phyloP scores from a whole-genome alignment of 129 eudicot species.

The Helianthus tuberosus region DNA sequence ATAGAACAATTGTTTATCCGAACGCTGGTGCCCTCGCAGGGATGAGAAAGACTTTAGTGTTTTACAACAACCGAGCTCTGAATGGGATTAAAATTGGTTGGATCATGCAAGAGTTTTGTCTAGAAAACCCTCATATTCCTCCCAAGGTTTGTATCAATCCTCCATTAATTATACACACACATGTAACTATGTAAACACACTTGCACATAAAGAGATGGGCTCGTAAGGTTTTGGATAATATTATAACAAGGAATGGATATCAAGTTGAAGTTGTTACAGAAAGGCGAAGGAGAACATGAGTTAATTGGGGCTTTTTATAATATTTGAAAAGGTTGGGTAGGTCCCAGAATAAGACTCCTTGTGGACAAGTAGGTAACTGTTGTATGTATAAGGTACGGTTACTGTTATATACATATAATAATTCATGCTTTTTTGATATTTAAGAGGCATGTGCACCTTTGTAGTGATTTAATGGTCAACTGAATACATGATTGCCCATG shows the following conservation, averaged over 20 bases:
- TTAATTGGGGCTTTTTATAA: constrained; percentile 63
- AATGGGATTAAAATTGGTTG: too few species aligned
- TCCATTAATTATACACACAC: too few species aligned
- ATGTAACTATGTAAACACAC: too few species aligned
- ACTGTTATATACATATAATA: constrained; percentile 12
- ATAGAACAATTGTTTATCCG: too few species aligned
- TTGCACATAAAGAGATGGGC: too few species aligned
- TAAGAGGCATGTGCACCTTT: constrained; percentile 27
- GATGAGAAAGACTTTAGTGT: too few species aligned
- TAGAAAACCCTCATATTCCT: too few species aligned
- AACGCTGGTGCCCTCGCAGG: too few species aligned
- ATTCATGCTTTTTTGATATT: constrained; percentile 12
- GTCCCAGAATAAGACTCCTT: constrained; percentile 42
- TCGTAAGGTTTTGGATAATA: neutral
- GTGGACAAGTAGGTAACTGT: constrained; percentile 17
- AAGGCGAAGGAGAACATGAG: constrained; percentile 56
- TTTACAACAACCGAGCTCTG: too few species aligned
- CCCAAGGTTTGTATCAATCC: too few species aligned
- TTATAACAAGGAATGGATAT: neutral
- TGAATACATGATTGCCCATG: constrained; percentile 30
- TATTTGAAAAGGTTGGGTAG: constrained; percentile 45
- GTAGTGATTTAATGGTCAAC: constrained; percentile 36
- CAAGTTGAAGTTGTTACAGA: constrained; percentile 32
- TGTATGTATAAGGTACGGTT: constrained; percentile 14
- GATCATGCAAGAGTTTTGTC: too few species aligned